Evolutionary conservation across 2,329 filamentous ascomycete species (phyloP), one percentile per base, ranked within the genome.

Genomic region (Ploettnerulaceae sp.): DNA sequence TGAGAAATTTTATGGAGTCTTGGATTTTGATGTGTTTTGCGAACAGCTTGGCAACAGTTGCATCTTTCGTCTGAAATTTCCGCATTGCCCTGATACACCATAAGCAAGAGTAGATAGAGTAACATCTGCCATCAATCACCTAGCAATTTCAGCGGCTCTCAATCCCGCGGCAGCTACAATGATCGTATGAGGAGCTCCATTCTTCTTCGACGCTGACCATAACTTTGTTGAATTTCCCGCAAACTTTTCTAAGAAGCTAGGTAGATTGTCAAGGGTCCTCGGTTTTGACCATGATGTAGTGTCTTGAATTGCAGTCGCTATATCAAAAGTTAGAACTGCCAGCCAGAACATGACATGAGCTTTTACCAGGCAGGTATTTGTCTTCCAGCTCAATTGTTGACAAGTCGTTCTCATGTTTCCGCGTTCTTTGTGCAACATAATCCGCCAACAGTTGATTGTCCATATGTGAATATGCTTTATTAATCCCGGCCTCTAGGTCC

Each of bases 1-100:
- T 76, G 32, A 95, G 79, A 62, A 86, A 86, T 49, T 84, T 75
- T 42, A 90, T 80, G 25, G 90, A 86, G 59, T 97, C 91, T 43
- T 87, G 79, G 8, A 98, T 69, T 69, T 98, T 98, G 72, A 98
- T 95, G 66, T 98, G 93, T 67, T 98, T 98, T 24, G 93, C 91
- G 66, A 98, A 98, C 63, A 98, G 72, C 67, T 98, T 98, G 2
- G 87, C 86, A 1, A 98, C 82, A 35, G 79, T 76, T 39, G 77
- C 81, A 7, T 88, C 81, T 64, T 93, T 89, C 42, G 76, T 82
- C 63, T 90, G 86, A 58, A 93, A 91, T 55, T 82, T 81, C 37
- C 89, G 79, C 53, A 95, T 71, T 2, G 81, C 76, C 59, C 86
- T 86, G 17, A 4, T 15, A 46, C 24, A 17, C 9, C 35, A 37